Base-by-base conservation (phyloP, 768 basidiomycete genomes). In the Kwoniella sp. region DNA sequence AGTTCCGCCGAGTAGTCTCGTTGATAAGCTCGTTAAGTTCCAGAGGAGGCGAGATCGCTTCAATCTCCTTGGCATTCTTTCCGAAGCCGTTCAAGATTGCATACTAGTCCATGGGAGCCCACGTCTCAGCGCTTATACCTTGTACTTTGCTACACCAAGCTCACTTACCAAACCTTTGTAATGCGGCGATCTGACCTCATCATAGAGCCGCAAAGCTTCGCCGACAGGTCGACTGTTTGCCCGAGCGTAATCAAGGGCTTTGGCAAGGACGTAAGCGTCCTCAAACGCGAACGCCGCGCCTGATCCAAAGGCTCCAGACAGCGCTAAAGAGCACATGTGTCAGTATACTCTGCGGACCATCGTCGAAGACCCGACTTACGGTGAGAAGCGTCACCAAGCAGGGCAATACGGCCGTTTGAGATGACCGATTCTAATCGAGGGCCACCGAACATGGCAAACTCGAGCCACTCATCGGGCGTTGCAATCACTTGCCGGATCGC, bases 221-320 rank as follows among this genome's bases (percentile, higher is more conserved):
- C 55, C 25, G 26, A 70, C 15, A 21, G 47, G 19, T 47, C 44
- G 13, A 21, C 37, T 37, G 3, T 27, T 65, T 6, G 36, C 4
- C 19, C 24, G 24, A 1, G 53, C 47, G 52, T 62, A 50, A 19
- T 56, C 27, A 10, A 73, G 30, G 1, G 72, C 66, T 17, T 47
- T 50, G 3, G 67, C 63, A 2, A 73, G 63, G 29, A 70, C 55
- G 48, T 55, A 69, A 9, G 63, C 72, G 50, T 73, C 72, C 54
- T 73, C 72, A 24, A 73, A 64, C 15, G 72, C 72, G 53, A 73
- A 73, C 2, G 67, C 72, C 0, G 72, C 72, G 12, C 72, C 72
- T 13, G 72, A 68, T 8, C 72, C 72, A 46, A 71, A 71, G 9
- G 69, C 69, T 0, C 69, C 72, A 10, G 69, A 70, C 0, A 73